Conservation (phyloP, 371 early-diverging fungal genomes). For the Circinella umbellata region DNA sequence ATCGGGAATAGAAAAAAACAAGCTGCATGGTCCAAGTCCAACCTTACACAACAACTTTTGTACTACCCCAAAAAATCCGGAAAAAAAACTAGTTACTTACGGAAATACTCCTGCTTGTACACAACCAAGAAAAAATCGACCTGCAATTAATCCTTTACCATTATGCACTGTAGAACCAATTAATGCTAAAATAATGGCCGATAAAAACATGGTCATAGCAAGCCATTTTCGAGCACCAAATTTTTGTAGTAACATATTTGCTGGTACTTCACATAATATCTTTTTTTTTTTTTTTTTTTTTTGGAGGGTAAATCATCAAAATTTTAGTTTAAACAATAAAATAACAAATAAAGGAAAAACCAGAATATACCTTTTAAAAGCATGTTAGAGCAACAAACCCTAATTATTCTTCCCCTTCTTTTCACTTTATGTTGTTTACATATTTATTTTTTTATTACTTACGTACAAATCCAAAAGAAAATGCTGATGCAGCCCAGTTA, state of each 20-base stretch:
- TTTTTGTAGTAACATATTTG: slow-evolving; percentile 70
- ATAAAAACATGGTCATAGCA: slow-evolving; percentile 54
- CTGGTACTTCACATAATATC: slow-evolving; percentile 72
- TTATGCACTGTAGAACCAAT: slow-evolving; percentile 47
- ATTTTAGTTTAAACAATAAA: no score
- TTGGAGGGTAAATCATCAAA: no score
- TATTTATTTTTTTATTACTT: neutral
- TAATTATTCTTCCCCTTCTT: neutral
- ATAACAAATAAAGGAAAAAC: neutral
- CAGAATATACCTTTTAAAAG: no score
- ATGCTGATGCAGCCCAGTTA: slow-evolving; percentile 64
- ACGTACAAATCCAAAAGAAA: slow-evolving; percentile 64
- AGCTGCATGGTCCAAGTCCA: no score
- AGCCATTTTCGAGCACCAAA: slow-evolving; percentile 76
- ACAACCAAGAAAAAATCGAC: slow-evolving; percentile 75
- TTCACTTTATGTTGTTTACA: no score
- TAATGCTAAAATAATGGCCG: slow-evolving; percentile 46
- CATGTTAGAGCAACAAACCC: no score
- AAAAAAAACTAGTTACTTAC: neutral
- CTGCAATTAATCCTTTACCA: slow-evolving; percentile 53
- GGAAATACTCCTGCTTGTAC: slow-evolving; percentile 45
- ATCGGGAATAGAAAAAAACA: neutral
- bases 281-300: no score
- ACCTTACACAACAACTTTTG: neutral
- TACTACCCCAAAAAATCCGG: neutral